Evolutionary conservation across 2,329 filamentous ascomycete species (phyloP), one percentile per base, ranked within the genome.

Genomic region (Rhexocercosporidium sp.): DNA sequence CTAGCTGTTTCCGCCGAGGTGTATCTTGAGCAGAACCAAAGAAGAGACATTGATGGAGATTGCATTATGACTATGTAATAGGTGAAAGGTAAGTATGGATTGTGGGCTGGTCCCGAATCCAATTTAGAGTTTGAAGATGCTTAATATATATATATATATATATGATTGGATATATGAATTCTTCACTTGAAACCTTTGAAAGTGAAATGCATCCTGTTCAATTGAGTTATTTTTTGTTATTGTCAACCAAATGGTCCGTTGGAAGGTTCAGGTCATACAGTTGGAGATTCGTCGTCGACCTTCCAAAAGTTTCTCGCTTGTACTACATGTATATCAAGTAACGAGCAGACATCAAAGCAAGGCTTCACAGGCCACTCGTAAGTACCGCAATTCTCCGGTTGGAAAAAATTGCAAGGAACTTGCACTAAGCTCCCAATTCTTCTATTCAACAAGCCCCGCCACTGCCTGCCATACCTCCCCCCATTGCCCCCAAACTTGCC

Each of bases 21-120:
- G 3, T 41, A 57, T 14, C 20, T 39, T 8, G 34, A 57, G 16
- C 54, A 57, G 31, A 6, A 57, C 5, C 20, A 27, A 1, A 22
- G 20, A 20, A 14, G 11, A 27, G 54, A 57, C 20, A 25, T 37
- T 3, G 54, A 57, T 22, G 54, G 54, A 3, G 54, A 57, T 57
- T 3, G 16, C 54, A 41, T 31, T 3, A 57, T 57, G 54, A 34
- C 41, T 8, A 25, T 20, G n/a, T 37, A 18, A 14, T 39, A 27
- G 11, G 34, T 39, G 9, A n/a, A 57, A 41, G 34, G 54, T 57
- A 57, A 27, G 20, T 25, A 37, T 39, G 54, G 54, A 41, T 41
- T 41, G 20, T 39, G 54, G 54, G 54, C 54, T 57, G 54, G 54
- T 57, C 54, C 54, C 34, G 20, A 7, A 41, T 27, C 20, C 14